Evolutionary conservation across 345 rosid species (phyloP), one percentile per base, ranked within the genome.

Genomic region (Kernera saxatilis): DNA sequence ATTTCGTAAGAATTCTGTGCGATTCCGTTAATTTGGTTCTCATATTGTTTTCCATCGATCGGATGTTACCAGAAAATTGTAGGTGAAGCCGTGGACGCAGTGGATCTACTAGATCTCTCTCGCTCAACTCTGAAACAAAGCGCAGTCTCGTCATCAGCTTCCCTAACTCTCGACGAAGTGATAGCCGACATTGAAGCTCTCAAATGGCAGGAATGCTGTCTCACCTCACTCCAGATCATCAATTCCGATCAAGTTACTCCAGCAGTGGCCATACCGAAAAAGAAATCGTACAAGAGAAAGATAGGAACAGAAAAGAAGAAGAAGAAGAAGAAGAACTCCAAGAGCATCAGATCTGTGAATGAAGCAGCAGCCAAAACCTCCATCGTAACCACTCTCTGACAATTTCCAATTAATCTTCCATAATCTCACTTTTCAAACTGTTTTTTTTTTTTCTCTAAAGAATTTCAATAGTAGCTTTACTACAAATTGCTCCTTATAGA

Each of bases 121-220:
- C 79, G 79, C 8, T 75, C 79, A 6, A 69, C 79, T 41, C 70
- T 75, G 53, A 69, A 61, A 18, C 65, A 69, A 52, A 53, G 3
- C 51, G 13, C 1, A 13, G 8, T n/a, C 21, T 27, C 74, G 5
- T 61, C 54, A 3, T 44, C 71, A 5, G 8, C 78, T 41, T 21
- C 59, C 2, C 13, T 62, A 27, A 62, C 65, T 44, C 74, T 75
- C 33, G 74, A 75, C 35, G 29, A 75, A 62, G 74, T 75, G 3
- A 75, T 53, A 46, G 37, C 21, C 37, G 79, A 75, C 37, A 69
- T 75, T 17, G 74, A 75, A 69, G 51, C 29, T 45, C 70, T 75
- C 36, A 75, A 75, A 53, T 75, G 79, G 74, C 79, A 75, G 69
- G 74, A 75, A 14, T 75, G 79, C 14, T 43, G 74, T 13, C 14